Percentiles rank a stretch among this genome's conserved stretches.
Conservation (phyloP, 2,329 filamentous ascomycete species). For the Cladophialophora immunda region DNA sequence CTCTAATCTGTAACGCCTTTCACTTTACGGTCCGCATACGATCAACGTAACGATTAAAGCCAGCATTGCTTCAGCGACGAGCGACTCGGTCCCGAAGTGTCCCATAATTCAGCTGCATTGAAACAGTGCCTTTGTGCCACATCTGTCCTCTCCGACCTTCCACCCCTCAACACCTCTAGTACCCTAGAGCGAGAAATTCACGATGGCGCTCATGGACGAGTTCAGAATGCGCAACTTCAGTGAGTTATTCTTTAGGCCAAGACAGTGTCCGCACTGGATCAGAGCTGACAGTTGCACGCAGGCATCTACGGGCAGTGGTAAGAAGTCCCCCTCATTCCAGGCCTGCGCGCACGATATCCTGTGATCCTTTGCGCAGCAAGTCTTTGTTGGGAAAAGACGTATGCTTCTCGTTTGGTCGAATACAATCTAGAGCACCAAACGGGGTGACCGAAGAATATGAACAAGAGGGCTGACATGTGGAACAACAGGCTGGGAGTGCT, state of each 20-base stretch:
- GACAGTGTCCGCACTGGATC: conserved; percentile 22
- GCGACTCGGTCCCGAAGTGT: not conserved
- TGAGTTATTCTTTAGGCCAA: conserved; percentile 50
- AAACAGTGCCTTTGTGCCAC: conserved; percentile 13
- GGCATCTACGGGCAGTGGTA: conserved; percentile 76
- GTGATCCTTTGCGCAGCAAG: not conserved
- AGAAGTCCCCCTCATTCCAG: conserved; percentile 41
- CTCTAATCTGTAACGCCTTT: not conserved
- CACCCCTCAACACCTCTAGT: not conserved
- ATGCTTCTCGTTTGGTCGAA: not conserved
- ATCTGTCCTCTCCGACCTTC: conserved; percentile 18
- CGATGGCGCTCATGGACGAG: conserved; percentile 69
- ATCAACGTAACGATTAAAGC: not conserved
- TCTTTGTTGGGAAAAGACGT: not conserved
- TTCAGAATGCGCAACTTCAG: conserved; percentile 73
- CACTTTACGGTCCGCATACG: not conserved
- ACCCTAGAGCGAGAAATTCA: conserved; percentile 32
- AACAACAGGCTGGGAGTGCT: conserved; percentile 58
- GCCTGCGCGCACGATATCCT: not conserved
- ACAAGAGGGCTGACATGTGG: conserved; percentile 21
- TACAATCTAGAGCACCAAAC: not conserved
- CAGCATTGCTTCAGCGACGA: not conserved
- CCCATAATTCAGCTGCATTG: conserved; percentile 6
- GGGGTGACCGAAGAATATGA: not conserved
- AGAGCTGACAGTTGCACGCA: conserved; percentile 44